Percentiles rank a stretch among this genome's conserved stretches.
Evolutionary conservation across 2,329 filamentous ascomycete species (phyloP).

Genomic region (Rutstroemia sydowiana): DNA sequence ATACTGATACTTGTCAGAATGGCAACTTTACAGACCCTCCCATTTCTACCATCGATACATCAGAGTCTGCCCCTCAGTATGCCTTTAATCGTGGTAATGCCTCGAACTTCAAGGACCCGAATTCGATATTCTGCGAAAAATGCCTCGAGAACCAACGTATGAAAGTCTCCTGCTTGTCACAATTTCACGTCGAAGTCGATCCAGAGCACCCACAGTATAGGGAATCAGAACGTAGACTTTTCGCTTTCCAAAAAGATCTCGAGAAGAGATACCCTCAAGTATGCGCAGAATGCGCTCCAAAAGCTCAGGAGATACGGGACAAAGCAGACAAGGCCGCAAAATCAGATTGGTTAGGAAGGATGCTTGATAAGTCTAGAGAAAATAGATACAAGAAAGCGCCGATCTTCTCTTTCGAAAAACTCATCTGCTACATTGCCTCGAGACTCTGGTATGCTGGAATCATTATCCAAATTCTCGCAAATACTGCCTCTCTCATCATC

Average conservation of each 20-base stretch:
- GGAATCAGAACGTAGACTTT: slow-evolving; percentile 59
- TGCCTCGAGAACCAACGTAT: slow-evolving; percentile 88
- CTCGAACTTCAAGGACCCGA: background rate
- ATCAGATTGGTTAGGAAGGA: slow-evolving; percentile 24
- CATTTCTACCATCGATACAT: slow-evolving; percentile 45
- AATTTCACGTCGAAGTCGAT: slow-evolving; percentile 67
- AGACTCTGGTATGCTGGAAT: slow-evolving; percentile 23
- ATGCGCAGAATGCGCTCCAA: slow-evolving; percentile 71
- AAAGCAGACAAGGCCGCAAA: slow-evolving; percentile 67
- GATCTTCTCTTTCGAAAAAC: slow-evolving; percentile 7
- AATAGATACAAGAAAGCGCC: slow-evolving; percentile 30
- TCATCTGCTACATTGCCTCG: slow-evolving; percentile 14
- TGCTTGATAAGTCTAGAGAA: slow-evolving; percentile 58
- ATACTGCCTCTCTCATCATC: slow-evolving; percentile 14
- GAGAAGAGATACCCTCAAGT: slow-evolving; percentile 85
- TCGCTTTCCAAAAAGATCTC: slow-evolving; percentile 61
- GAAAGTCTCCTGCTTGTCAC: slow-evolving; percentile 65
- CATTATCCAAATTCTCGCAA: slow-evolving; percentile 23
- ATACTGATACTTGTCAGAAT: slow-evolving; percentile 43
- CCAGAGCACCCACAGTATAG: slow-evolving; percentile 58
- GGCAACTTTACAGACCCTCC: slow-evolving; percentile 88
- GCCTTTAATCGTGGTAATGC: slow-evolving; percentile 35
- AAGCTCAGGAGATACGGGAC: slow-evolving; percentile 61
- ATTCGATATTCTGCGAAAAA: slow-evolving; percentile 57
- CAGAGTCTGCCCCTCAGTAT: slow-evolving; percentile 39